phyloP scores from a whole-genome alignment of 106 monocot genomes.

The Acorus gramineus region DNA sequence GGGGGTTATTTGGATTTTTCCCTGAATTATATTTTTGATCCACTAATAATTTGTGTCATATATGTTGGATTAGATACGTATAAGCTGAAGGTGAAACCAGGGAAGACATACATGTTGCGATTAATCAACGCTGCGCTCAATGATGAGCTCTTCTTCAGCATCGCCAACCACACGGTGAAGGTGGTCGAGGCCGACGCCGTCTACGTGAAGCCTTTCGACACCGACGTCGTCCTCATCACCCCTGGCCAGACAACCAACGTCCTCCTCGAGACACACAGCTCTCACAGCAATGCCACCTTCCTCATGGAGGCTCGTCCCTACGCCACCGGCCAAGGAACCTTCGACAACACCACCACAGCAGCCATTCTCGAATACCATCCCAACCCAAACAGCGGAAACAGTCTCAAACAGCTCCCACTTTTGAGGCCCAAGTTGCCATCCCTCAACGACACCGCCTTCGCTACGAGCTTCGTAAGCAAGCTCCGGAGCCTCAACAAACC shows the following conservation, averaged over 20 bases:
- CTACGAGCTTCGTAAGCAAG: constrained; percentile 11
- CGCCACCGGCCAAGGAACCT: constrained; percentile 37
- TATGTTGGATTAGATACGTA: constrained; percentile 21
- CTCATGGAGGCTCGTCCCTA: constrained; percentile 38
- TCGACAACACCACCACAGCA: constrained; percentile 49
- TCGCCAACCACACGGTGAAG: constrained; percentile 43
- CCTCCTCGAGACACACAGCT: constrained; percentile 23
- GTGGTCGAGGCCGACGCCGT: constrained; percentile 37
- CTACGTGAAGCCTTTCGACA: constrained; percentile 39
- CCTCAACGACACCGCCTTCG: constrained; percentile 26
- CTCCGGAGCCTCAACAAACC: constrained; percentile 17
- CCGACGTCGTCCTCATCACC: constrained; percentile 19
- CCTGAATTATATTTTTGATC: too few species aligned
- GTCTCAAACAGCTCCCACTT: constrained; percentile 7
- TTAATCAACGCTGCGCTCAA: constrained; percentile 51
- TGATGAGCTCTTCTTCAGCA: constrained; percentile 45
- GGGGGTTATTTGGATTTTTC: too few species aligned
- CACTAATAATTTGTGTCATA: too few species aligned
- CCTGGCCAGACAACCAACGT: constrained; percentile 48
- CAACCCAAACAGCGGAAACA: neutral
- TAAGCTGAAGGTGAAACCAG: constrained; percentile 47
- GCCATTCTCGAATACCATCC: constrained; percentile 31
- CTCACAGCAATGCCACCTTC: constrained; percentile 13
- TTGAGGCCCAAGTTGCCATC: constrained; percentile 12
- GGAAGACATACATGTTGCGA: constrained; percentile 40